These are phyloP conservation scores for Fraxinus greggii DNA, from an alignment of 305 asterid genomes.

Conservation along the genomic window DNA sequence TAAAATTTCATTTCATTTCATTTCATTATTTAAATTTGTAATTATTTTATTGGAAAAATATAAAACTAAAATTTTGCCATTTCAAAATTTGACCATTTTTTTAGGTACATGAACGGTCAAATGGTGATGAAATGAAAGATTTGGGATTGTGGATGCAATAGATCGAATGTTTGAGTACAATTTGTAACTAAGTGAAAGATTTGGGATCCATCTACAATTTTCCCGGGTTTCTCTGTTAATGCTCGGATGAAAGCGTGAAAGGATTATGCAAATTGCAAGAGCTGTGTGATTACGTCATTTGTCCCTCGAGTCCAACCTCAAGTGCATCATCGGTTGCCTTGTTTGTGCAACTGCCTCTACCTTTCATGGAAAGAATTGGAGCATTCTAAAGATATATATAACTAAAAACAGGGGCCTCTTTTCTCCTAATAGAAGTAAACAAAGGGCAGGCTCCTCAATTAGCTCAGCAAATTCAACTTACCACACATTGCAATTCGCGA, in stretches of 20 bases:
- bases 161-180: too few relatives aligned
- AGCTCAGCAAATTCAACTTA: not conserved
- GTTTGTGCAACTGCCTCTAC: not conserved
- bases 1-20: too few relatives aligned
- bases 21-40: too few relatives aligned
- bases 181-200: too few relatives aligned
- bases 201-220: too few relatives aligned
- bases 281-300: not conserved
- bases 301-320: not conserved
- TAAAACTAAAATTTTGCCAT: too few relatives aligned
- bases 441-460: not conserved
- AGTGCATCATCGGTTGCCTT: not conserved
- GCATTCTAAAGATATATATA: not conserved
- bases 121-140: too few relatives aligned
- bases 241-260: not conserved
- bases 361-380: not conserved
- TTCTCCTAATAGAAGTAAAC: not conserved
- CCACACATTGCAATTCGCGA: not conserved
- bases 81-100: too few relatives aligned
- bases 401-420: not conserved
- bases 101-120: too few relatives aligned
- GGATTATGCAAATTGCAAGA: not conserved
- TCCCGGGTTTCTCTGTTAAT: not conserved
- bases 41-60: too few relatives aligned
- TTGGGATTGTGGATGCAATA: too few relatives aligned